Evolutionary conservation across 768 basidiomycete genomes (phyloP), one percentile per base, ranked within the genome.

Genomic region (Leucocoprinus sp.): DNA sequence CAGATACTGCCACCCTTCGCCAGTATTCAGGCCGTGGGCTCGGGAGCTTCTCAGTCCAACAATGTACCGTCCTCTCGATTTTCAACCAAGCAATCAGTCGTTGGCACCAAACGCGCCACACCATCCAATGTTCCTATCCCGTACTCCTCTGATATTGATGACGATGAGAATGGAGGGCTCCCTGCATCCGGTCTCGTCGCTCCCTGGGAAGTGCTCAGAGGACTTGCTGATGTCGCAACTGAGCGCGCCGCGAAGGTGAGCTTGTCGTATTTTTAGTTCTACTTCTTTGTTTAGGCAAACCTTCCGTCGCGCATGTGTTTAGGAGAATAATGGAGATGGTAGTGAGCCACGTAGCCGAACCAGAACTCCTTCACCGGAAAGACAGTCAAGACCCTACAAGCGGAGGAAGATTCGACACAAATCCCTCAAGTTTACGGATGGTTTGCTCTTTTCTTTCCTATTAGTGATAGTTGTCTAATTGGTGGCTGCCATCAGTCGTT

Each of bases 101-200:
- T 72, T 31, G 68, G 70, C 22, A 64, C 75, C 46, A 87, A 85
- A 62, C 71, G 84, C 52, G 69, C 74, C 23, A 75, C 76, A 26
- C 74, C 77, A 9, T 72, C 86, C 1, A 79, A 76, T 54, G 75
- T 80, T 49, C 79, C 82, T 7, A 89, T 84, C 51, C 80, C 84
- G 8, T 80, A 90, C 61, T 88, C 88, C 1, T 85, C 87, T 28
- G 89, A 90, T 56, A 61, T 78, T n/a, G 90, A 91, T 40, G 87
- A 88, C 38, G 86, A 89, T 36, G 86, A 85, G 34, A 76, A 76
- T 47, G 82, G 84, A 14, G 89, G 84, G 58, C 64, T 92, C 11
- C 89, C 90, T 0, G 83, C 84, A 28, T 76, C 75, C 31, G 87
- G 90, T 38, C 74, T 92, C 37, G 80, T 89, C 43, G 89, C 88